A percentile compares a stretch with the other conserved stretches of the same genome.
Evolutionary conservation across 495 filamentous ascomycete genomes (phyloP).

Genomic region (Amniculicola lignicola): DNA sequence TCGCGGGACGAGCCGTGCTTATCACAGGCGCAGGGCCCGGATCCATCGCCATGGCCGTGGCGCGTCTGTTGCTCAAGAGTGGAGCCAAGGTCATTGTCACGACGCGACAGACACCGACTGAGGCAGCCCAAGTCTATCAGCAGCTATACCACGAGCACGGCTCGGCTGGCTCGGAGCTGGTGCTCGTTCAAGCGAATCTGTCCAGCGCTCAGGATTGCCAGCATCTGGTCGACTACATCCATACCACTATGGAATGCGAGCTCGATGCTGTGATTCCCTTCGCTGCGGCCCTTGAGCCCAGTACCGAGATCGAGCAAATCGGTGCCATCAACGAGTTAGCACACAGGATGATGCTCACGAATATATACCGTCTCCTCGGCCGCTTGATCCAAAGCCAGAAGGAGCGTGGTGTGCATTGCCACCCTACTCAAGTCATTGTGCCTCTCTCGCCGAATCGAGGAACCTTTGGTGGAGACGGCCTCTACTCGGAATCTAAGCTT

Average conservation of each 20-base stretch:
- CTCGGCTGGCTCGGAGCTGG: background rate
- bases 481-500: constrained; percentile 38
- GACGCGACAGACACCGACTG: background rate
- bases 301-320: constrained; percentile 31
- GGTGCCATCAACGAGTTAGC: constrained; percentile 12
- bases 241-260: constrained; percentile 23
- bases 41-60: background rate
- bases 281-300: constrained; percentile 35
- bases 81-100: background rate
- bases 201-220: constrained; percentile 36
- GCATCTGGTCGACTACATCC: constrained; percentile 30
- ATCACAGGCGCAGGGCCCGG: background rate
- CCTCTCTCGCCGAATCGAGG: constrained; percentile 39
- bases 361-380: constrained; percentile 13
- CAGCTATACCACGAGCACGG: background rate
- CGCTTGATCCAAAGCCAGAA: constrained; percentile 9
- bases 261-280: constrained; percentile 37
- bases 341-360: constrained; percentile 20
- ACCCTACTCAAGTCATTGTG: constrained; percentile 30
- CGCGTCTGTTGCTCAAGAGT: background rate
- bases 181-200: background rate
- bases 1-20: background rate
- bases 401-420: constrained; percentile 1
- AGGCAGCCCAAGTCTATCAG: background rate
- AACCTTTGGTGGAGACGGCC: constrained; percentile 34